Evolutionary conservation across 169 alveolate genomes (phyloP).

Genomic region (Theileria sp.): DNA sequence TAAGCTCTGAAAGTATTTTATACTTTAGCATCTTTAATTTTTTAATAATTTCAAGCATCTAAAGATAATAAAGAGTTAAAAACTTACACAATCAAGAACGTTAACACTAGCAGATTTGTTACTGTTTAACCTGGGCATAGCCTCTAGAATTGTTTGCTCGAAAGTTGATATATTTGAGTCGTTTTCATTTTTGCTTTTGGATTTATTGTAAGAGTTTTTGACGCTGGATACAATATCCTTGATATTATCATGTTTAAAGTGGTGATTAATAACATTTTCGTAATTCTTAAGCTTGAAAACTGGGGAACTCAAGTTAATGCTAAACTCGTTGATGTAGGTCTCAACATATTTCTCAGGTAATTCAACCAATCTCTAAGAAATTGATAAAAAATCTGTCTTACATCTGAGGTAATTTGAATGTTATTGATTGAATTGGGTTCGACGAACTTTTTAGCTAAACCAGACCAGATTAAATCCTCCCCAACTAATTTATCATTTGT

Average conservation of each 20-base stretch:
- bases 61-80: background rate
- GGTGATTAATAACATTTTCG: conserved; percentile 56
- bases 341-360: conserved; percentile 62
- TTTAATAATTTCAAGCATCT: conserved; percentile 8
- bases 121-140: background rate
- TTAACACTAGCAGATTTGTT: background rate
- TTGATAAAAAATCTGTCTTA: conserved; percentile 1
- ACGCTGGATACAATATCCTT: background rate
- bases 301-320: conserved; percentile 11
- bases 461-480: conserved; percentile 71
- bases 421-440: conserved; percentile 68
- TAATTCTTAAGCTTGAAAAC: conserved; percentile 37
- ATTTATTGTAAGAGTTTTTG: background rate
- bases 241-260: conserved; percentile 25
- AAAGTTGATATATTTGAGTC: background rate
- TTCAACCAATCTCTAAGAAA: conserved; percentile 49
- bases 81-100: background rate
- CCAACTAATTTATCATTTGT: conserved; percentile 68
- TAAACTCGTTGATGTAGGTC: conserved; percentile 16
- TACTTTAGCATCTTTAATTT: background rate
- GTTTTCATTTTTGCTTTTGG: background rate
- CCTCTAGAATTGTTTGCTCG: background rate
- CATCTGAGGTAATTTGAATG: conserved; percentile 70
- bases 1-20: background rate
- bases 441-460: conserved; percentile 68